These are phyloP conservation scores for Glycine latifolia DNA, from an alignment of 306 rosid species.

Conservation along the genomic window DNA sequence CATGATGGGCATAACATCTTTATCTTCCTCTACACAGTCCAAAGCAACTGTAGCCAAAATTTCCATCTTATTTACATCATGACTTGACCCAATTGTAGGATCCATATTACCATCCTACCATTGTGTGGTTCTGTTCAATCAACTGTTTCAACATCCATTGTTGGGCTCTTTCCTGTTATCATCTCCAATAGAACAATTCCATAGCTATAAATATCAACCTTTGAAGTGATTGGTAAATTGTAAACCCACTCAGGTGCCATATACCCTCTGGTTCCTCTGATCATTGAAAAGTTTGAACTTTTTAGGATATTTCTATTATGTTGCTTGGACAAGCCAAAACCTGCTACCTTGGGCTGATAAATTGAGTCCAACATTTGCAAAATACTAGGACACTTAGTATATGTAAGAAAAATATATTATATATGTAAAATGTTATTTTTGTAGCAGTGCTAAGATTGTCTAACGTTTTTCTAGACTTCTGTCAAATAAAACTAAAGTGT, in stretches of 20 bases:
- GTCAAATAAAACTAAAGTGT: too few species aligned
- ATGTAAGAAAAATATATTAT: too few species aligned
- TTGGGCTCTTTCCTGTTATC: constrained; percentile 41
- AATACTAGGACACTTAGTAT: too few species aligned
- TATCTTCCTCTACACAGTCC: constrained; percentile 60
- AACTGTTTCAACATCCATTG: constrained; percentile 1
- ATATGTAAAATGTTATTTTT: too few species aligned
- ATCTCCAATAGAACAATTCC: background rate
- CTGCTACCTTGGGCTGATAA: constrained; percentile 44
- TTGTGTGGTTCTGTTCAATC: constrained; percentile 33
- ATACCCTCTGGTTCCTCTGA: constrained; percentile 68
- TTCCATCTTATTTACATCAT: constrained; percentile 43
- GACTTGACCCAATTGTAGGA: constrained; percentile 24
- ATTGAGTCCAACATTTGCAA: too few species aligned
- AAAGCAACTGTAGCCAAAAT: constrained; percentile 50
- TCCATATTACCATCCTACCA: constrained; percentile 50
- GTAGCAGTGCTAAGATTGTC: too few species aligned
- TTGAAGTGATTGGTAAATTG: constrained; percentile 1
- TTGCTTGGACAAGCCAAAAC: constrained; percentile 46
- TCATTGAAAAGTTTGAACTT: constrained; percentile 52
- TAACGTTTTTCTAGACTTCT: too few species aligned
- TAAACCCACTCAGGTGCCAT: constrained; percentile 54
- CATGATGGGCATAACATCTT: constrained; percentile 57
- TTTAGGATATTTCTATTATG: constrained; percentile 38
- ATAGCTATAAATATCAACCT: constrained; percentile 4